Conservation (phyloP, 306 rosid genomes). For the Dryas octopetala region DNA sequence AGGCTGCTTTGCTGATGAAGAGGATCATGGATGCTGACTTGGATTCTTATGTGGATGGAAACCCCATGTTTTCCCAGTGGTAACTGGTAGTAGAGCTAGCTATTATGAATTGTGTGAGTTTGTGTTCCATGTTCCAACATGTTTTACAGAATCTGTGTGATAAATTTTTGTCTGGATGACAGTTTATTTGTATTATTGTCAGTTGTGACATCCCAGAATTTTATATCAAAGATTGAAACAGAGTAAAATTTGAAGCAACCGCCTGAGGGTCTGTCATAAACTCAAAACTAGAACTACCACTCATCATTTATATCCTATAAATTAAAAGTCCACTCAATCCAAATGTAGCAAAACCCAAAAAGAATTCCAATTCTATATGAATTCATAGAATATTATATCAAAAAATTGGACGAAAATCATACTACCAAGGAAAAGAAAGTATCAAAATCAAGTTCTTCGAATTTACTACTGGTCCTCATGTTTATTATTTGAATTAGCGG, state of each 20-base stretch:
- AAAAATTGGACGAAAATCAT: too few relatives aligned
- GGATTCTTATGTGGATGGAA: slow-evolving; percentile 30
- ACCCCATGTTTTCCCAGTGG: slow-evolving; percentile 27
- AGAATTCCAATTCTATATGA: too few relatives aligned
- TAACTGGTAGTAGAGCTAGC: background rate
- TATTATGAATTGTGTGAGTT: background rate
- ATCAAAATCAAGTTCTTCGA: too few relatives aligned
- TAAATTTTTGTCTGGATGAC: background rate
- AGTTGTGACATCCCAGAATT: background rate
- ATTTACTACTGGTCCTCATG: too few relatives aligned
- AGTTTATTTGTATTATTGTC: slow-evolving; percentile 4
- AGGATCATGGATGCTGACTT: slow-evolving; percentile 47
- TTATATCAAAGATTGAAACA: background rate
- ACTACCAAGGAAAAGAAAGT: too few relatives aligned
- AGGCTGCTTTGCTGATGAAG: slow-evolving; percentile 58
- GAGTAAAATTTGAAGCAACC: background rate
- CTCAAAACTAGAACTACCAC: too few relatives aligned
- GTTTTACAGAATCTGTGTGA: background rate
- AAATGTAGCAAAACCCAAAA: too few relatives aligned
- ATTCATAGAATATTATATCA: too few relatives aligned
- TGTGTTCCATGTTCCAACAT: background rate
- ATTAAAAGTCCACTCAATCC: too few relatives aligned
- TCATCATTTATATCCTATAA: too few relatives aligned
- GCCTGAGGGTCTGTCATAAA: too few relatives aligned
- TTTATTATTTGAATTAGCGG: too few relatives aligned